Evolutionary conservation across 2,329 filamentous ascomycete species (phyloP).

Genomic region (Paraphaeosphaeria sporulosa): DNA sequence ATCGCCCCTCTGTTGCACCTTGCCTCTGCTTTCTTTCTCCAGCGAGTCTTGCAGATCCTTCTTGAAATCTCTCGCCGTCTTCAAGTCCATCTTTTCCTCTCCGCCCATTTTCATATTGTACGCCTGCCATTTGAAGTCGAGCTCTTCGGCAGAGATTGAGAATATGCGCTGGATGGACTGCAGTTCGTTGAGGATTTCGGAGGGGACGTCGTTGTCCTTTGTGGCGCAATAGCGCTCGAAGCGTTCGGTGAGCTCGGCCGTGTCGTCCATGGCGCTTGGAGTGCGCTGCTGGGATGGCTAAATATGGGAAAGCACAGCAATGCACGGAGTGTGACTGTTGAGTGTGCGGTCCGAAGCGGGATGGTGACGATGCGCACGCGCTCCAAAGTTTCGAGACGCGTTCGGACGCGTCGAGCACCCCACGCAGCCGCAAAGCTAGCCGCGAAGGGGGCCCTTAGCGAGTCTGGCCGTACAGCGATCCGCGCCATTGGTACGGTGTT

Average conservation of each 20-base stretch:
- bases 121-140: conserved; percentile 99
- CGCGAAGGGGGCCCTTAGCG: background rate
- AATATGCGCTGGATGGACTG: conserved; percentile 87
- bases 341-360: background rate
- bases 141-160: conserved; percentile 79
- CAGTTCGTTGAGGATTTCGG: conserved; percentile 82
- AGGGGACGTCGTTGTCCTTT: conserved; percentile 64
- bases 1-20: conserved; percentile 66
- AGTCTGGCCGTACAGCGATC: background rate
- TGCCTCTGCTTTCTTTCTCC: conserved; percentile 76
- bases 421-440: conserved; percentile 10
- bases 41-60: conserved; percentile 84
- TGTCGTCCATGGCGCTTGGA: conserved; percentile 56
- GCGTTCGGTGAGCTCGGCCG: conserved; percentile 64
- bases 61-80: conserved; percentile 79
- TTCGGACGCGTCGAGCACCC: conserved; percentile 29
- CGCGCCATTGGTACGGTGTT: conserved; percentile 5
- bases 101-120: conserved; percentile 94
- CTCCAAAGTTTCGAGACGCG: conserved; percentile 30
- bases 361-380: conserved; percentile 9
- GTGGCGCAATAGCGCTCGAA: conserved; percentile 68
- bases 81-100: conserved; percentile 76
- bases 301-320: background rate
- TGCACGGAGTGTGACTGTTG: conserved; percentile 12
- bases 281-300: conserved; percentile 4